A percentile compares a stretch with the other conserved stretches of the same genome.
Conservation (phyloP, 495 filamentous ascomycete genomes). For the Lepidopterella palustris region DNA sequence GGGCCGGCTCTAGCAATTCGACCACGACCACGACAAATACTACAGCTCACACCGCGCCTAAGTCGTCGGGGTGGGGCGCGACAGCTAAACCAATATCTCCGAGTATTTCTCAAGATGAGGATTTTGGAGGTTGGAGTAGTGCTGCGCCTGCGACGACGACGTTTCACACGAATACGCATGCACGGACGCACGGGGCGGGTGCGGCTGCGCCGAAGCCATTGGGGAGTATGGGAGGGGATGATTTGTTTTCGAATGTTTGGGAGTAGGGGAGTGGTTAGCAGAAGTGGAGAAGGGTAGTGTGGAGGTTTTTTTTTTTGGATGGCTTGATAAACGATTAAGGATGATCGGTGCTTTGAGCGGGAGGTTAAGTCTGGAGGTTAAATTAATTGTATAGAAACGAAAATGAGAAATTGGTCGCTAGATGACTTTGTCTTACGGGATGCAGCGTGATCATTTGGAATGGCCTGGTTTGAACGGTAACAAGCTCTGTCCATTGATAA, state of each 20-base stretch:
- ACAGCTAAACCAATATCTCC: constrained; percentile 16
- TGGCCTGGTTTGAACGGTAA: too few species aligned
- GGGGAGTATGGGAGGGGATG: constrained; percentile 67
- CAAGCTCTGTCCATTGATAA: too few species aligned
- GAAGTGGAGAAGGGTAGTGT: too few species aligned
- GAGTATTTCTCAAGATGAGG: constrained; percentile 69
- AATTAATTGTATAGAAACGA: too few species aligned
- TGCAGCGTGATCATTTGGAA: too few species aligned
- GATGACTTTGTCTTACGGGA: too few species aligned
- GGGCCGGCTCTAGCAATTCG: constrained; percentile 30
- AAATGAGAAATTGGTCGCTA: too few species aligned
- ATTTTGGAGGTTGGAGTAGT: constrained; percentile 90
- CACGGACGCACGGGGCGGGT: background rate
- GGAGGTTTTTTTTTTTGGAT: too few species aligned
- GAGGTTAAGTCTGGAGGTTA: background rate
- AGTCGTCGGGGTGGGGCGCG: constrained; percentile 31
- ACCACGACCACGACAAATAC: constrained; percentile 26
- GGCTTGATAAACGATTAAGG: background rate
- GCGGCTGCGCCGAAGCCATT: constrained; percentile 33
- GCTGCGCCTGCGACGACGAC: constrained; percentile 47
- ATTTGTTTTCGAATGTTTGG: constrained; percentile 94
- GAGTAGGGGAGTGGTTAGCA: constrained; percentile 52
- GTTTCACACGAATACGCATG: background rate
- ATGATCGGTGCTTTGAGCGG: background rate
- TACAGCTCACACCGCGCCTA: constrained; percentile 47